phyloP scores from a whole-genome alignment of 225 moss, liverwort and hornwort species.

The Takakia lepidozioides region DNA sequence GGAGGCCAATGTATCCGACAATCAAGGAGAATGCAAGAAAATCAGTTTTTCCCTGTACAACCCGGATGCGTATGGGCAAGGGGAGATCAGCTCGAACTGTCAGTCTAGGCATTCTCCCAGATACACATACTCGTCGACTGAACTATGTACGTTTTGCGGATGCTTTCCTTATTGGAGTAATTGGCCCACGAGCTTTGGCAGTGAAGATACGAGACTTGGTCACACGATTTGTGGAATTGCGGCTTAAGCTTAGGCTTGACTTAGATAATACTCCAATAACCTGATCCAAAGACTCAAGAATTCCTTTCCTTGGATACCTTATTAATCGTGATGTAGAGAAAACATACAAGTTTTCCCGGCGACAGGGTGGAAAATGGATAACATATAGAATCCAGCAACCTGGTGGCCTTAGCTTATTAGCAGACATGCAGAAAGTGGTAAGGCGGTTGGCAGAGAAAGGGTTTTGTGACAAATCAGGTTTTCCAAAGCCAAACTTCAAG shows the following conservation, averaged over 20 bases:
- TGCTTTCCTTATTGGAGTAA: constrained; percentile 56
- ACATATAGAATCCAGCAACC: constrained; percentile 40
- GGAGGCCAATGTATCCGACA: constrained; percentile 23
- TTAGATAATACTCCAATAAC: constrained; percentile 23
- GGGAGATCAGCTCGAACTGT: constrained; percentile 12
- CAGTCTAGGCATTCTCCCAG: constrained; percentile 37
- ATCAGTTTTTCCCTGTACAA: neutral
- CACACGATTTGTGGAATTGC: constrained; percentile 21
- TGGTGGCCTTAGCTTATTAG: constrained; percentile 43
- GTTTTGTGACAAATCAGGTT: constrained; percentile 51
- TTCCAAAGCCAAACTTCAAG: constrained; percentile 52
- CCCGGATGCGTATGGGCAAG: neutral
- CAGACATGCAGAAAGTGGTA: constrained; percentile 49
- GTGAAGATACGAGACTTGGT: constrained; percentile 33
- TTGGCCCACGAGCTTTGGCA: constrained; percentile 50
- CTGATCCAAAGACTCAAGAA: constrained; percentile 42
- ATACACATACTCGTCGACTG: constrained; percentile 40
- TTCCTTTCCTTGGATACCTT: constrained; percentile 58
- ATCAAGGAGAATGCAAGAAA: constrained; percentile 26
- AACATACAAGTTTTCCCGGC: constrained; percentile 39
- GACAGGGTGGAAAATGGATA: constrained; percentile 40
- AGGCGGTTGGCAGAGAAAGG: constrained; percentile 50
- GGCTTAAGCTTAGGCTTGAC: constrained; percentile 19
- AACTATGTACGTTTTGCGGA: constrained; percentile 51
- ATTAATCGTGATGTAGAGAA: constrained; percentile 46